Conservation (phyloP, 345 rosid genomes). For the Citrus australasica region DNA sequence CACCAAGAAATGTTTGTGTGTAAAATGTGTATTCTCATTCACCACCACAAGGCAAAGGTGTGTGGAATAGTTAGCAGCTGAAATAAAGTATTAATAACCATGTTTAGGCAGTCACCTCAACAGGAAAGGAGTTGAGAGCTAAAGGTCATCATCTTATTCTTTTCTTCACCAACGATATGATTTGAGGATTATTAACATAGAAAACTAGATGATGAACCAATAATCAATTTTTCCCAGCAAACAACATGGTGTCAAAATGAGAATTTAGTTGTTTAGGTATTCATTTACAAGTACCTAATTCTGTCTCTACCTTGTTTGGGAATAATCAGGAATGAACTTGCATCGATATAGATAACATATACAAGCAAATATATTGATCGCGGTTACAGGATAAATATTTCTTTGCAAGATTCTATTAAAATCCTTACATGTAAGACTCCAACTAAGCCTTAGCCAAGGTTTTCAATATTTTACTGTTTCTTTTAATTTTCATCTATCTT, state of each 20-base stretch:
- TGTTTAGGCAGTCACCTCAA: background rate
- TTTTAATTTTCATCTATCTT: background rate
- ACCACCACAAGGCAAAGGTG: background rate
- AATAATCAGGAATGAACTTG: background rate
- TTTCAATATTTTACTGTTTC: background rate
- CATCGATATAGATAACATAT: background rate
- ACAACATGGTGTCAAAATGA: background rate
- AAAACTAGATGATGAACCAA: background rate
- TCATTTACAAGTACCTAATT: background rate
- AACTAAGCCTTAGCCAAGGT: background rate
- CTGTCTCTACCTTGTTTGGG: background rate
- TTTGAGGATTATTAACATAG: background rate
- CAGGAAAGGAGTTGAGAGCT: background rate
- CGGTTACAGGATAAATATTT: background rate
- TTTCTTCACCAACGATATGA: background rate
- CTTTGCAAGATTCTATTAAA: background rate
- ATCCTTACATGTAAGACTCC: background rate
- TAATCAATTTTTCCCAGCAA: background rate
- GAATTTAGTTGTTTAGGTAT: background rate
- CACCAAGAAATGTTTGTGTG: background rate
- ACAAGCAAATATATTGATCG: background rate
- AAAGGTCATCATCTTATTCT: background rate
- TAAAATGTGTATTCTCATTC: background rate
- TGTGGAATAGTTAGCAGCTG: background rate
- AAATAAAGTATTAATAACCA: background rate